Base-by-base conservation (phyloP, 805 yeast species). In the Torulaspora quercuum region DNA sequence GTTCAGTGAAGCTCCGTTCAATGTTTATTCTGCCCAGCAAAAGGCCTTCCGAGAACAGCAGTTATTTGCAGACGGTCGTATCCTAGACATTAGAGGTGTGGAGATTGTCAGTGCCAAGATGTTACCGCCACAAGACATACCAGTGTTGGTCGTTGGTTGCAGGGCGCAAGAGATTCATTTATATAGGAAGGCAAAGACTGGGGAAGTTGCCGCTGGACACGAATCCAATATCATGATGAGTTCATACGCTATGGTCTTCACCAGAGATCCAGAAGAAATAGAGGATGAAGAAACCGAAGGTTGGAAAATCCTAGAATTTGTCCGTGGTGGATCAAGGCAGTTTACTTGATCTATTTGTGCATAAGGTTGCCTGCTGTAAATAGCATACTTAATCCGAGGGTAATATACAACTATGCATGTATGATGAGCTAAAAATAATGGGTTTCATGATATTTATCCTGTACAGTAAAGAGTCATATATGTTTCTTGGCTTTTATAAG, bases 1-100 rank as follows among this genome's bases (percentile, higher is more conserved):
- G 99, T 76, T 92, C 42, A 81, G 94, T 33, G 98, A 92, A 66
- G 97, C 97, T 18, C 97, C 98, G 28, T 90, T 67, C 68, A 90
- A 90, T 60, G 94, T 92, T 42, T 87, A 95, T 76, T 77, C 83
- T 49, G 95, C 96, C 21, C 86, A 84, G 61, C 88, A 90, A 61
- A 92, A 92, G 64, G 94, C 85, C 58, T 79, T 87, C 61, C 76
- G 82, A 57, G 95, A 89, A 53, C 95, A 89, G 63, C 94, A 94
- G 5, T 69, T 90, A 37, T 85, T 84, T 55, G 80, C 95, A 9
- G 98, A 92, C 53, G 90, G 96, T 29, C 78, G 79, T 48, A 86
- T 92, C 46, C 72, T 92, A 55, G 99, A 92, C 60, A 85, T 92
- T 51, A 79, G 99, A 67, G 95, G 95, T 35, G 94, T 89, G 27